Conservation (phyloP, 768 basidiomycete genomes). For the Tremella fuciformis region DNA sequence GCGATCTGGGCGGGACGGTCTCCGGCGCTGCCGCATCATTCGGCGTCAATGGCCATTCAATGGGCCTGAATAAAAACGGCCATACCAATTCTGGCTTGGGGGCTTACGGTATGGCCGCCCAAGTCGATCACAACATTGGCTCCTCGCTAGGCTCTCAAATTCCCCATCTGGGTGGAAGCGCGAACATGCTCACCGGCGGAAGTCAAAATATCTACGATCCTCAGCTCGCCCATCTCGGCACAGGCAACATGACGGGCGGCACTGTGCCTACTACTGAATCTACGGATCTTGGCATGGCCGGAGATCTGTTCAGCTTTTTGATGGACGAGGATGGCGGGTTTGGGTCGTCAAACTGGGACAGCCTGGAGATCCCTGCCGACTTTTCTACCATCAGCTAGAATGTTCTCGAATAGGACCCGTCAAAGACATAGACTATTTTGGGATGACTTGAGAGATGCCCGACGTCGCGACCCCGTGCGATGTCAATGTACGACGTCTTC, state of each 20-base stretch:
- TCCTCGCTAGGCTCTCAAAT: background rate
- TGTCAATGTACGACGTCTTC: no score
- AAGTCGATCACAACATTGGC: conserved; percentile 10
- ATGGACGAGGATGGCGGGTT: conserved; percentile 38
- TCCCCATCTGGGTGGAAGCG: background rate
- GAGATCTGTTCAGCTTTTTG: conserved; percentile 33
- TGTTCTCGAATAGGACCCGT: no score
- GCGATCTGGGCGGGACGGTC: conserved; percentile 3
- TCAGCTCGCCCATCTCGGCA: background rate
- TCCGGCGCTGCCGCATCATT: background rate
- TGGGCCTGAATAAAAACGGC: conserved; percentile 1
- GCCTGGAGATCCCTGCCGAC: conserved; percentile 17
- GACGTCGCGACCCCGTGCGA: no score
- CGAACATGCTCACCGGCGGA: background rate
- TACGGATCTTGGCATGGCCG: background rate
- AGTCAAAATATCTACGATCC: background rate
- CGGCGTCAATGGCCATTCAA: conserved; percentile 4
- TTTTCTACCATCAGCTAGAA: conserved; percentile 2
- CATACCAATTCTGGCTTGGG: conserved; percentile 14
- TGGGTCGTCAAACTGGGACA: conserved; percentile 28
- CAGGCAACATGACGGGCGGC: background rate
- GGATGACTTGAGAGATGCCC: no score
- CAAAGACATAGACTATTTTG: no score
- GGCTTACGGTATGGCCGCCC: conserved; percentile 28
- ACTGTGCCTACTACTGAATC: background rate